These are phyloP conservation scores for Apiospora aurea DNA, from an alignment of 2,329 filamentous ascomycete species.

Conservation along the genomic window DNA sequence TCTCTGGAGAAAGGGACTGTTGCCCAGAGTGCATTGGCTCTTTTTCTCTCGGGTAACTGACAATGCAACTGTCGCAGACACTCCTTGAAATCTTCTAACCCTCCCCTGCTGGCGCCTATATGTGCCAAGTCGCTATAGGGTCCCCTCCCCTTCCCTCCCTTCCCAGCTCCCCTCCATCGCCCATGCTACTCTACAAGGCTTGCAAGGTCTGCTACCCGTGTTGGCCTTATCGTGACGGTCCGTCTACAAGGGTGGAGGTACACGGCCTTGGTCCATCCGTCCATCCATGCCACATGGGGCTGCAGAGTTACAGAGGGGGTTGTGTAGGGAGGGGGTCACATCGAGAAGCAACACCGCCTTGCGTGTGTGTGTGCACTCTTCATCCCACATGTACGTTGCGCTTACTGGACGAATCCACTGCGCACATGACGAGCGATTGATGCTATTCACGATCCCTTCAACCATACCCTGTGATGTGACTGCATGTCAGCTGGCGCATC, in stretches of 20 bases:
- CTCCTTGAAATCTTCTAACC: slow-evolving; percentile 16
- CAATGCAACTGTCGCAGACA: slow-evolving; percentile 4
- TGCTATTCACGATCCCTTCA: not conserved
- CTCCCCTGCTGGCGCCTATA: slow-evolving; percentile 14
- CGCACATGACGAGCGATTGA: slow-evolving; percentile 9
- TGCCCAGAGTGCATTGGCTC: not conserved
- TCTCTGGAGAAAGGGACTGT: not conserved
- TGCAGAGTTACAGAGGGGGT: not conserved
- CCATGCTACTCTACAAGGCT: slow-evolving; percentile 12
- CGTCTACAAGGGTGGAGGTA: slow-evolving; percentile 6
- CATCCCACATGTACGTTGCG: not conserved
- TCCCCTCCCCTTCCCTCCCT: not conserved
- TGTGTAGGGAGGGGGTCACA: not conserved
- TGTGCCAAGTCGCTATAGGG: not conserved
- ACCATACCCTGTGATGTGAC: slow-evolving; percentile 3
- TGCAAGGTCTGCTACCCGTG: not conserved
- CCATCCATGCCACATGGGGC: slow-evolving; percentile 7
- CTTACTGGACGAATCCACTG: not conserved
- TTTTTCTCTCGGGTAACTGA: slow-evolving; percentile 7
- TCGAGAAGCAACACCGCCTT: slow-evolving; percentile 3
- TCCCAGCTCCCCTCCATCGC: not conserved
- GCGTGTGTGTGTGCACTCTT: not conserved
- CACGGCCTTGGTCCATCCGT: not conserved
- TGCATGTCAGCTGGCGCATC: slow-evolving; percentile 4
- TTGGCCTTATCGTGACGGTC: slow-evolving; percentile 20